These are phyloP conservation scores for Clonostachys rosea DNA, from an alignment of 2,329 filamentous ascomycete genomes.

Conservation along the genomic window DNA sequence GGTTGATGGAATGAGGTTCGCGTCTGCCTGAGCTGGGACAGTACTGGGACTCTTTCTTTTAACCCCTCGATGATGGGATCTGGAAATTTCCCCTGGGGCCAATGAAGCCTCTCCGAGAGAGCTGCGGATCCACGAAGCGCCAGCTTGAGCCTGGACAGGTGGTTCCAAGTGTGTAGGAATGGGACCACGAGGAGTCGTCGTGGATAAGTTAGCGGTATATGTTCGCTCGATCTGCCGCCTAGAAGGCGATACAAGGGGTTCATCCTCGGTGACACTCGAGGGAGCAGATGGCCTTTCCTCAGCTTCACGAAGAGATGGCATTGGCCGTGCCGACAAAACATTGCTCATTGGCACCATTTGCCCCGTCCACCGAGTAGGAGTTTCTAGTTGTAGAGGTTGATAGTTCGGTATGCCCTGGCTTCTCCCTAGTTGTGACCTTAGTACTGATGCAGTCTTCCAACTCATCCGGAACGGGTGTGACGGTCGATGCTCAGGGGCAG, in stretches of 20 bases:
- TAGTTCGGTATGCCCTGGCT: conserved; percentile 11
- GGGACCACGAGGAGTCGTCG: too few species aligned
- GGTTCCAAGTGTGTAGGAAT: neutral
- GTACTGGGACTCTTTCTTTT: too few species aligned
- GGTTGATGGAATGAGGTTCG: too few species aligned
- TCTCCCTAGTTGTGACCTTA: conserved; percentile 13
- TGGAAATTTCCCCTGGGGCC: too few species aligned
- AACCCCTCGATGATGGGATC: too few species aligned
- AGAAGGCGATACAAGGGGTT: neutral
- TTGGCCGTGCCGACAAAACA: conserved; percentile 15
- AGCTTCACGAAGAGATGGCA: conserved; percentile 21
- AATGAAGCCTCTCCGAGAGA: too few species aligned
- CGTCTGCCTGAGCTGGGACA: too few species aligned
- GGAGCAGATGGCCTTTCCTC: conserved; percentile 14
- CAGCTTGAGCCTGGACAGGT: conserved; percentile 3
- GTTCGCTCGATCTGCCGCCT: neutral
- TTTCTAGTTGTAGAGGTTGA: conserved; percentile 19
- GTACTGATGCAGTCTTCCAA: conserved; percentile 15
- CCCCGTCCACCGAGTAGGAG: conserved; percentile 42
- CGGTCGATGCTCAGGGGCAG: neutral
- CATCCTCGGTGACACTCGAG: conserved; percentile 12
- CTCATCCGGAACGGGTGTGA: conserved; percentile 11
- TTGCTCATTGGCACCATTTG: conserved; percentile 28
- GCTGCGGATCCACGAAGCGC: too few species aligned
- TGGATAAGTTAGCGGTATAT: too few species aligned